Conservation (phyloP, 78 protist species). For the slime mould (Dictyostelium discoideum) region DNA sequence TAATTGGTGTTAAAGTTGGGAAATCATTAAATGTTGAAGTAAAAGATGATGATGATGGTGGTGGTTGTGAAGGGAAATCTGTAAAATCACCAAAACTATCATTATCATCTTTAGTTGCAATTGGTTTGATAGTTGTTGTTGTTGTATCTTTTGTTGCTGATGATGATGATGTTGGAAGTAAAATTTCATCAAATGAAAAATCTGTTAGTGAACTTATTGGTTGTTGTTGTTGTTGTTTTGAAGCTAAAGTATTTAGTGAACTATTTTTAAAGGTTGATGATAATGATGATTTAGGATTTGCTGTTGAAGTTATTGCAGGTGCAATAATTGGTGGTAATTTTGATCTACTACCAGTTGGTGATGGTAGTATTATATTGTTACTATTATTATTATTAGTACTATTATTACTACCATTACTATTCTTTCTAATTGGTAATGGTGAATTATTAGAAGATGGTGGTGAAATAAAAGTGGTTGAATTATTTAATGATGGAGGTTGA, state of each 20-base stretch:
- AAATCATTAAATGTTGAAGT: neutral
- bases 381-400: neutral
- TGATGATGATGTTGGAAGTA: neutral
- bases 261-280: neutral
- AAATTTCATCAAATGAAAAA: conserved; percentile 5
- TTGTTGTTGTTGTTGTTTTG: neutral
- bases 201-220: neutral
- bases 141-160: neutral
- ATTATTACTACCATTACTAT: neutral
- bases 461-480: neutral
- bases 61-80: neutral
- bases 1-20: neutral
- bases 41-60: neutral
- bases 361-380: neutral
- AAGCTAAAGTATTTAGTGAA: neutral
- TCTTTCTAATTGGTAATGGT: conserved; percentile 31
- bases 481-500: conserved; percentile 13
- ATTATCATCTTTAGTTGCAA: neutral
- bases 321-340: conserved; percentile 1
- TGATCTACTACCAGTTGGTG: neutral
- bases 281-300: neutral
- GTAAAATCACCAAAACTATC: neutral
- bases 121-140: neutral
- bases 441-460: neutral
- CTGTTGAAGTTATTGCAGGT: neutral